Conservation (phyloP, 2,329 filamentous ascomycete species). For the Endothia cerciana region DNA sequence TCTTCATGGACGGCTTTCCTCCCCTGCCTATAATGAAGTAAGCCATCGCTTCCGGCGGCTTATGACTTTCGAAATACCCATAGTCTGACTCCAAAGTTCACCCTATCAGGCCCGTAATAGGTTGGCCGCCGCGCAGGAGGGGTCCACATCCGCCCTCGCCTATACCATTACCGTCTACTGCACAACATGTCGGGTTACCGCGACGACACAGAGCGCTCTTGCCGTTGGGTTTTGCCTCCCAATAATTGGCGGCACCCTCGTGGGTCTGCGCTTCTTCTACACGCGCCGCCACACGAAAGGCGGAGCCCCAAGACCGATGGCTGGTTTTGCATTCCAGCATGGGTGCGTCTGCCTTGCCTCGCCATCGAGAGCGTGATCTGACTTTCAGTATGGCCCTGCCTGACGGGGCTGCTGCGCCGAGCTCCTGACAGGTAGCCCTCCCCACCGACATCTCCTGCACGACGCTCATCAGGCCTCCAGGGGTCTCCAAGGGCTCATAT, state of each 20-base stretch:
- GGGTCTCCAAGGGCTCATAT: conserved; percentile 6
- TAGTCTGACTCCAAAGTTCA: not conserved
- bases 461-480: conserved; percentile 11
- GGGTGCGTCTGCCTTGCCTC: conserved; percentile 6
- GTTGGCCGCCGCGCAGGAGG: not conserved
- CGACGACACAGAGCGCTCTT: conserved; percentile 13
- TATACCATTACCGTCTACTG: not conserved
- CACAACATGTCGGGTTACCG: conserved; percentile 12
- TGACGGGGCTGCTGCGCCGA: not conserved
- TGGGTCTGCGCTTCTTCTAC: conserved; percentile 12
- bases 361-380: not conserved
- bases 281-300: conserved; percentile 8
- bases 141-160: not conserved
- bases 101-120: too few species aligned
- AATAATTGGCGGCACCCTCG: conserved; percentile 12
- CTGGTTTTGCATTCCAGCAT: conserved; percentile 15
- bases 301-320: conserved; percentile 7
- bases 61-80: not conserved
- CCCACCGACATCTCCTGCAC: not conserved
- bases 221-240: conserved; percentile 8
- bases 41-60: not conserved
- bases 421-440: conserved; percentile 5
- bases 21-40: too few species aligned
- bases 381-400: not conserved
- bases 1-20: not conserved